These are phyloP conservation scores for Rhodotorula taiwanensis DNA, from an alignment of 768 basidiomycete genomes.

Conservation along the genomic window DNA sequence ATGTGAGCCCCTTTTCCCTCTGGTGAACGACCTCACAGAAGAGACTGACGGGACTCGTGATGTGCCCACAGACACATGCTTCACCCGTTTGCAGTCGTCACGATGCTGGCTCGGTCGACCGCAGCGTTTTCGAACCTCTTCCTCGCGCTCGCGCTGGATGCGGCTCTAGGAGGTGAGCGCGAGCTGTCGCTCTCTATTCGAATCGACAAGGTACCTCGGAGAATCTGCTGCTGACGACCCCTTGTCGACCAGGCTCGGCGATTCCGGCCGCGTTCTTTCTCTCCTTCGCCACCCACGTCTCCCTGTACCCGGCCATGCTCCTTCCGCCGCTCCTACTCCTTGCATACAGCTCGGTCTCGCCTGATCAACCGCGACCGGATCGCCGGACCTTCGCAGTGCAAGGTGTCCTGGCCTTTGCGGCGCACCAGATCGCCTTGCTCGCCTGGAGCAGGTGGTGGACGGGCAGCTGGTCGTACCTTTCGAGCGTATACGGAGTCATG, in stretches of 20 bases:
- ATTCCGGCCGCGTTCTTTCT: slow-evolving; percentile 60
- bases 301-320: slow-evolving; percentile 63
- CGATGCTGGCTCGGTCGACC: slow-evolving; percentile 73
- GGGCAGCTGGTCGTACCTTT: slow-evolving; percentile 35
- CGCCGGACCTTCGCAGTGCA: slow-evolving; percentile 18
- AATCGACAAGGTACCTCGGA: too few species aligned
- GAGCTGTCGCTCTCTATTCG: not conserved
- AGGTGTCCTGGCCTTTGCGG: slow-evolving; percentile 53
- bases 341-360: slow-evolving; percentile 49
- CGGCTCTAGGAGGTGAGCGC: slow-evolving; percentile 3
- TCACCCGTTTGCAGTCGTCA: slow-evolving; percentile 79
- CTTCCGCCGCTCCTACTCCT: slow-evolving; percentile 63
- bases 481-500: slow-evolving; percentile 34
- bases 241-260: slow-evolving; percentile 51
- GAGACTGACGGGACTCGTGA: too few species aligned
- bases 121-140: slow-evolving; percentile 74
- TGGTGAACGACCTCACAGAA: too few species aligned
- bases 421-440: slow-evolving; percentile 46
- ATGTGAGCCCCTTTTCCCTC: slow-evolving; percentile 52
- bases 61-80: slow-evolving; percentile 65
- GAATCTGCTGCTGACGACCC: not conserved
- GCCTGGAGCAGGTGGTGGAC: slow-evolving; percentile 12
- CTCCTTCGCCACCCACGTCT: slow-evolving; percentile 65
- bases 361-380: too few species aligned
- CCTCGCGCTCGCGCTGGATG: slow-evolving; percentile 49